A percentile compares a stretch with the other conserved stretches of the same genome.
These are phyloP conservation scores for Phylloporus sp. DNA, from an alignment of 768 basidiomycete genomes.

Conservation along the genomic window DNA sequence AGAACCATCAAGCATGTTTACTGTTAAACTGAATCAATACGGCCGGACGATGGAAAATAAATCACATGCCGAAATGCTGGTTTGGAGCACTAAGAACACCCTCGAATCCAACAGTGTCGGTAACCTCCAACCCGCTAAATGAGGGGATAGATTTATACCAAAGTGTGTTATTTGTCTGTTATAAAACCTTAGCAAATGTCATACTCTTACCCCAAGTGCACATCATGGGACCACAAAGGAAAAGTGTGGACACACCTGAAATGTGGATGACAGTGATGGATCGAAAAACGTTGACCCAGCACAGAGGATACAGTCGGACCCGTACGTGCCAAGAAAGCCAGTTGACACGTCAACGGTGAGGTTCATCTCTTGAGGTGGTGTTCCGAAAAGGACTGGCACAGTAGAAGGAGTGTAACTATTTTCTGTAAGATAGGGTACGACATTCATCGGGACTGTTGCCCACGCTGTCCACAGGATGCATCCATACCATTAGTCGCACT, in stretches of 20 bases:
- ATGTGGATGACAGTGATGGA: constrained; percentile 21
- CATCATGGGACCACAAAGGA: no score
- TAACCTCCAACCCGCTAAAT: constrained; percentile 15
- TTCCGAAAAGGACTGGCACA: constrained; percentile 21
- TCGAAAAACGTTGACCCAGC: constrained; percentile 20
- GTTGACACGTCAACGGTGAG: constrained; percentile 21
- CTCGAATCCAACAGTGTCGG: constrained; percentile 19
- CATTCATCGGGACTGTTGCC: constrained; percentile 23
- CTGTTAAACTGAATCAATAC: constrained; percentile 4
- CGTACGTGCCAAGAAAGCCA: constrained; percentile 14
- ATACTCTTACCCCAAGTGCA: neutral
- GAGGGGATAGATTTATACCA: constrained; percentile 15
- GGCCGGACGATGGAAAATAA: neutral
- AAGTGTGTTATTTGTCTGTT: constrained; percentile 14
- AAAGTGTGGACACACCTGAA: constrained; percentile 14
- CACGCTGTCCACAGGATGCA: constrained; percentile 17
- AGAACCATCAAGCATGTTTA: constrained; percentile 24
- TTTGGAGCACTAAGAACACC: constrained; percentile 15
- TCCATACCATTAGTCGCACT: neutral
- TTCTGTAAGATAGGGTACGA: constrained; percentile 15
- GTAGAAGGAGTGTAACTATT: constrained; percentile 9
- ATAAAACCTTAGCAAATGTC: neutral
- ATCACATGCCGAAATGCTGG: constrained; percentile 15
- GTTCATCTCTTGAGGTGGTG: constrained; percentile 26
- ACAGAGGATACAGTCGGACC: constrained; percentile 25